Base-by-base conservation (phyloP, 805 yeast genomes). In the Lachancea thermotolerans region DNA sequence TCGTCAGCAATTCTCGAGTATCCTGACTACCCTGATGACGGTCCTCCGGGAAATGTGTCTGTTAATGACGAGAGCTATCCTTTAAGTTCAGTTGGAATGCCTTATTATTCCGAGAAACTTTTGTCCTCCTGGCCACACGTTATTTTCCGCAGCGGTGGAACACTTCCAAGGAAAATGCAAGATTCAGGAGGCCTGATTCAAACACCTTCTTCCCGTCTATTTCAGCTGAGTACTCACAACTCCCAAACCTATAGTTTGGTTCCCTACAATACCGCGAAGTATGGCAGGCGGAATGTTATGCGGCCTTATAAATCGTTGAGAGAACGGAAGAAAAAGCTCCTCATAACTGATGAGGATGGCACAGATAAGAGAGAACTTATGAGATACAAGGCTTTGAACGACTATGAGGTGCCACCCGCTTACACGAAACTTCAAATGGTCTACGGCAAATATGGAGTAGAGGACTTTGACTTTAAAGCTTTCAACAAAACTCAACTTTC, bases 381-480 rank as follows among this genome's bases (percentile, higher is more conserved):
- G 45, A 43, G 49, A 17, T 54, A 53, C 32, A 61, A 55, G 25
- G 45, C 59, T 5, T 50, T 60, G 0, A 70, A 71, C 38, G 67
- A 61, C 10, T 60, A 55, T 40, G 66, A 58, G 18, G 71, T 80
- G 1, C 96, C 96, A 1, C 81, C 82, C 42, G 85, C 90, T 31
- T 91, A 83, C 66, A 70, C 80, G 35, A 78, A 81, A 54, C 69
- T 87, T 38, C 85, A 82, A 48, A 85, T 91, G 44, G 75, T 82
- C 35, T 91, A 90, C 63, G 85, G 95, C 46, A 82, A 78, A 55
- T 91, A 88, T 64, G 99, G 99, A 25, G 89, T 93, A 28, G 88
- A 84, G 54, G 96, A 89, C 62, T 93, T 93, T 66, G 96, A 91
- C 66, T 91, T 93, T 60, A 81, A 77, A 44, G 83, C 81, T 55